phyloP scores from a whole-genome alignment of 2,329 filamentous ascomycete species.

The Penicillium italicum region DNA sequence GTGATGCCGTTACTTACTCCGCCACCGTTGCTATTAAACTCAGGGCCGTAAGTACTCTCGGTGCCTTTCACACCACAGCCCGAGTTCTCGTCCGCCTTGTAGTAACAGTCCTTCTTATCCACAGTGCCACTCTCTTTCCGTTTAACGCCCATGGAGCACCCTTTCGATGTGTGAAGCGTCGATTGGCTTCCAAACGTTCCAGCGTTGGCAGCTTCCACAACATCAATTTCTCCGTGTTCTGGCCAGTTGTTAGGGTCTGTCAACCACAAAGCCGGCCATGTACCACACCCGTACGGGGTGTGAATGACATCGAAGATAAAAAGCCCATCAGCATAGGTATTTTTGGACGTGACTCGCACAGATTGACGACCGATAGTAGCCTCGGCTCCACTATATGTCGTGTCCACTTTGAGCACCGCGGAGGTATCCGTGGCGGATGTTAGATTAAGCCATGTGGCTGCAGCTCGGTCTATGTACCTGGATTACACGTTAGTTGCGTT shows the following conservation, averaged over 20 bases:
- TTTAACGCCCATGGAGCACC: conserved; percentile 52
- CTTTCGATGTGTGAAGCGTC: conserved; percentile 57
- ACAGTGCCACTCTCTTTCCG: conserved; percentile 52
- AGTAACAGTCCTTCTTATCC: conserved; percentile 50
- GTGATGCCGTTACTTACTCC: conserved; percentile 39
- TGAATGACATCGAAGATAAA: conserved; percentile 65
- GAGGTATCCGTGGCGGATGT: conserved; percentile 54
- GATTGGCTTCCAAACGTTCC: conserved; percentile 55
- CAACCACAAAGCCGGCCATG: conserved; percentile 66
- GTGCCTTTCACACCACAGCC: conserved; percentile 56
- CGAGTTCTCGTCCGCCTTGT: conserved; percentile 51
- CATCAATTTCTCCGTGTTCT: conserved; percentile 60
- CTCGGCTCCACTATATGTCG: conserved; percentile 53
- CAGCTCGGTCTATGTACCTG: conserved; percentile 41
- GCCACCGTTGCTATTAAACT: conserved; percentile 55
- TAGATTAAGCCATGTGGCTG: conserved; percentile 48
- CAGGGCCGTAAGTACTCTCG: conserved; percentile 48
- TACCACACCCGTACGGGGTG: conserved; percentile 60
- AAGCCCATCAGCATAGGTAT: conserved; percentile 57
- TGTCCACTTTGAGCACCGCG: conserved; percentile 53
- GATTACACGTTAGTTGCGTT: background rate
- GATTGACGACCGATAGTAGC: conserved; percentile 54
- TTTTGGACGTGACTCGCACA: conserved; percentile 60
- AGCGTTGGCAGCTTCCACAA: conserved; percentile 58
- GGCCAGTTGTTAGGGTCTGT: conserved; percentile 61